Percentiles rank a stretch among this genome's conserved stretches.
Evolutionary conservation across 495 filamentous ascomycete species (phyloP).

Genomic region (Aspergillus saccharolyticus): DNA sequence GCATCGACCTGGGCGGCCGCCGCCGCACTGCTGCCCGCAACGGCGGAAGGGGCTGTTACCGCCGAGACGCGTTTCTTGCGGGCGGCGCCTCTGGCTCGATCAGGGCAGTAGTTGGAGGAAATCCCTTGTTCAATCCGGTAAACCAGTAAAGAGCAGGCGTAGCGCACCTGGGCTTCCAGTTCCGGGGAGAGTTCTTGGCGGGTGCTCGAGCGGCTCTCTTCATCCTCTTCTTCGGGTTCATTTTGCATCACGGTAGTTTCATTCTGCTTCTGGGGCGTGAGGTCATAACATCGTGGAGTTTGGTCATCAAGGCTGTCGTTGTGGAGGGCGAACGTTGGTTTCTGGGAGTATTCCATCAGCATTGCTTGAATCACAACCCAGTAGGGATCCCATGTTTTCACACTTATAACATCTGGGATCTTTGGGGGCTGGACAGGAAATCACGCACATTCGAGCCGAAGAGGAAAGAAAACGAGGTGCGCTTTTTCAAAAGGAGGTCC

Average conservation of each 20-base stretch:
- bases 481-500: constrained; percentile 13
- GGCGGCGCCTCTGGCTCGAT: not conserved
- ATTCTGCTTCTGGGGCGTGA: constrained; percentile 7
- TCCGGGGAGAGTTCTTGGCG: constrained; percentile 17
- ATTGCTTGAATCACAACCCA: not conserved
- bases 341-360: constrained; percentile 7
- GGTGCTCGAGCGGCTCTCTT: not conserved
- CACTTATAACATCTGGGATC: not conserved
- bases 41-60: not conserved
- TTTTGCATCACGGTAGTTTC: constrained; percentile 8
- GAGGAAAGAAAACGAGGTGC: constrained; percentile 16
- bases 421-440: not conserved
- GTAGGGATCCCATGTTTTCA: not conserved
- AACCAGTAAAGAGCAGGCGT: constrained; percentile 20
- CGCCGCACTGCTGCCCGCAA: not conserved
- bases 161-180: constrained; percentile 15
- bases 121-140: constrained; percentile 19
- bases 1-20: constrained; percentile 9
- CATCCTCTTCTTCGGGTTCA: not conserved
- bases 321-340: constrained; percentile 12
- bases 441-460: constrained; percentile 15
- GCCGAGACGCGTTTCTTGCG: not conserved
- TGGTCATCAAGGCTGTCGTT: constrained; percentile 2
- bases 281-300: constrained; percentile 17
- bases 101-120: not conserved